Base-by-base conservation (phyloP, 495 filamentous ascomycete species). In the Corynascus novoguineensis region DNA sequence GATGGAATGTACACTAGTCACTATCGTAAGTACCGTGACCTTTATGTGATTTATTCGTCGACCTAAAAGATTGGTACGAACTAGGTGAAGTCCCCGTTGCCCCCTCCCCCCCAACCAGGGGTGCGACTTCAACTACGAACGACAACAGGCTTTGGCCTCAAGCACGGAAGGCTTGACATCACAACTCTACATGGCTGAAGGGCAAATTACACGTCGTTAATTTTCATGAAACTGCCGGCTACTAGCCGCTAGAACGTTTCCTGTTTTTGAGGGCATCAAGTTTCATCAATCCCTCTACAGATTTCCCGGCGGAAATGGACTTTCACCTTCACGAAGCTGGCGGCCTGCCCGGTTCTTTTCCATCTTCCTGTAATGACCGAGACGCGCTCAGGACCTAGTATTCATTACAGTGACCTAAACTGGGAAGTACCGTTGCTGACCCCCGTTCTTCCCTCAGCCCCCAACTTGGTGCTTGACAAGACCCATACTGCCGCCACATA, bases 281-380 rank as follows among this genome's bases (percentile, higher is more conserved):
- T 59, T 59, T 66, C 50, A 59, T 63, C 59, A n/a, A 64, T 57
- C 55, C 60, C 50, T 61, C 63, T 66, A 66, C 66, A 55, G 44
- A 35, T 42, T n/a, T 10, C 28, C 32, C 52, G 38, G 37, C 47
- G 44, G 35, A 41, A 52, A 41, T 40, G 12, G 50, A 25, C 35
- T 22, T 52, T 25, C 24, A 27, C 25, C 5, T 17, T 1, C 29
- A n/a, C 15, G 15, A 45, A 11, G 32, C 22, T n/a, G 34, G 8
- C n/a, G 27, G 2, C 34, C 14, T 17, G 27, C 42, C 17, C 29
- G 31, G 41, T 24, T 19, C 8, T 48, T 59, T 32, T 29, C 54
- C 45, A 40, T 22, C 29, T 12, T 49, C 42, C 59, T 64, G 49
- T 57, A 64, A 45, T 28, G 60, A 24, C 29, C n/a, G 49, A 49